Evolutionary conservation across 2,329 filamentous ascomycete genomes (phyloP).

Genomic region (Cercospora sojina): DNA sequence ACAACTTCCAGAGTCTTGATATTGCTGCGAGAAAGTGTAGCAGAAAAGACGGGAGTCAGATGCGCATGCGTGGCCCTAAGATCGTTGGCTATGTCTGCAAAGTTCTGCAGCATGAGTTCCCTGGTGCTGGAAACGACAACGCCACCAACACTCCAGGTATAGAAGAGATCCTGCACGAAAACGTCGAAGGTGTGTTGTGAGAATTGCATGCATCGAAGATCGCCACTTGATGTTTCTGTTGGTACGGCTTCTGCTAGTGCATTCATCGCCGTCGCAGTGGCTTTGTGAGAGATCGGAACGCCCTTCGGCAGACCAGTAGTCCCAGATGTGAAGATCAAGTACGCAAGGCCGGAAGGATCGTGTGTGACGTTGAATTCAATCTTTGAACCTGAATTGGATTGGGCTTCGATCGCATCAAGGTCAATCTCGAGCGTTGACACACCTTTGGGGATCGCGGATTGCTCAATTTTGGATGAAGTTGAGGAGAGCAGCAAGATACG

Average conservation of each 20-base stretch:
- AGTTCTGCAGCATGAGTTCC: conserved; percentile 21
- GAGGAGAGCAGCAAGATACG: conserved; percentile 9
- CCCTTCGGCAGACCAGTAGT: conserved; percentile 43
- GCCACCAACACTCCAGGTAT: conserved; percentile 20
- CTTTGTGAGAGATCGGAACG: conserved; percentile 41
- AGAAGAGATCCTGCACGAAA: conserved; percentile 38
- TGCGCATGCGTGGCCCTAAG: conserved; percentile 22
- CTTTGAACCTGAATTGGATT: not conserved
- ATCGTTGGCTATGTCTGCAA: conserved; percentile 21
- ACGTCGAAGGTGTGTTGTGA: conserved; percentile 45
- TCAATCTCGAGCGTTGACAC: conserved; percentile 13
- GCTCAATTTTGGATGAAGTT: conserved; percentile 6
- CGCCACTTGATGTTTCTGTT: conserved; percentile 6
- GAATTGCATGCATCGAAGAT: conserved; percentile 37
- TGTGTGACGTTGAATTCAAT: not conserved
- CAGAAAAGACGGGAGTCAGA: conserved; percentile 20
- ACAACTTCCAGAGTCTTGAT: conserved; percentile 21
- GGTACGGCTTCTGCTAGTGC: conserved; percentile 26
- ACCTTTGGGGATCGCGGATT: conserved; percentile 7
- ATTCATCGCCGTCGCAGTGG: conserved; percentile 41
- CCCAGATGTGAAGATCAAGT: conserved; percentile 52
- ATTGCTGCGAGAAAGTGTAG: conserved; percentile 13
- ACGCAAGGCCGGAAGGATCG: conserved; percentile 54
- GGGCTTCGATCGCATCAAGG: not conserved
- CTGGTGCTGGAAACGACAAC: conserved; percentile 20